These are phyloP conservation scores for Solanum etuberosum DNA, from an alignment of 257 asterid genomes.

Conservation along the genomic window DNA sequence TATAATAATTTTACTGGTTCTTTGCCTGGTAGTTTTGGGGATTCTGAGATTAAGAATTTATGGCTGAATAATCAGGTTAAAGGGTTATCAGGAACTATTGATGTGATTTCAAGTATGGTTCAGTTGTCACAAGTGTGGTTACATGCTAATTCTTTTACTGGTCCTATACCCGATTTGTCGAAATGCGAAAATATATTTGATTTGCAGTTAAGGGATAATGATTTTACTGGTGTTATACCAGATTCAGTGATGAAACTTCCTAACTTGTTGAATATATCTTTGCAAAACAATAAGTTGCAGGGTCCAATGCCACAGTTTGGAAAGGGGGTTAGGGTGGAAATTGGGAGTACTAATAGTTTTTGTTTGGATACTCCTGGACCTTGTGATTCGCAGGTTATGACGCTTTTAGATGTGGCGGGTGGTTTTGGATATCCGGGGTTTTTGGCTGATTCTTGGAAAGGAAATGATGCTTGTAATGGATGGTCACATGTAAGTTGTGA, in stretches of 20 bases:
- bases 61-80: constrained; percentile 68
- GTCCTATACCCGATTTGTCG: constrained; percentile 73
- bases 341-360: constrained; percentile 25
- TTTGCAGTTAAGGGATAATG: constrained; percentile 77
- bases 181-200: constrained; percentile 48
- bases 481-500: constrained; percentile 65
- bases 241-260: constrained; percentile 41
- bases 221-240: constrained; percentile 64
- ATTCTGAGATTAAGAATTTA: constrained; percentile 49
- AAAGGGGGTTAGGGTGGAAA: not conserved
- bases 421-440: constrained; percentile 53
- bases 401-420: constrained; percentile 65
- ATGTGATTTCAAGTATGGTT: constrained; percentile 48
- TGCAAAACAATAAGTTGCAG: constrained; percentile 70
- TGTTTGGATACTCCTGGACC: constrained; percentile 52
- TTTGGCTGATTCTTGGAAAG: constrained; percentile 67
- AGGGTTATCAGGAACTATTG: constrained; percentile 59
- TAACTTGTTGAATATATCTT: constrained; percentile 30
- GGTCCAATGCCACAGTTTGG: constrained; percentile 58
- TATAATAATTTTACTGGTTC: constrained; percentile 67
- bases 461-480: constrained; percentile 49
- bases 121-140: constrained; percentile 71
- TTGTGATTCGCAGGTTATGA: constrained; percentile 71
- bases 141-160: constrained; percentile 59
- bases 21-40: constrained; percentile 54